Evolutionary conservation across 768 basidiomycete genomes (phyloP), one percentile per base, ranked within the genome.

Genomic region (Calocybe indica): DNA sequence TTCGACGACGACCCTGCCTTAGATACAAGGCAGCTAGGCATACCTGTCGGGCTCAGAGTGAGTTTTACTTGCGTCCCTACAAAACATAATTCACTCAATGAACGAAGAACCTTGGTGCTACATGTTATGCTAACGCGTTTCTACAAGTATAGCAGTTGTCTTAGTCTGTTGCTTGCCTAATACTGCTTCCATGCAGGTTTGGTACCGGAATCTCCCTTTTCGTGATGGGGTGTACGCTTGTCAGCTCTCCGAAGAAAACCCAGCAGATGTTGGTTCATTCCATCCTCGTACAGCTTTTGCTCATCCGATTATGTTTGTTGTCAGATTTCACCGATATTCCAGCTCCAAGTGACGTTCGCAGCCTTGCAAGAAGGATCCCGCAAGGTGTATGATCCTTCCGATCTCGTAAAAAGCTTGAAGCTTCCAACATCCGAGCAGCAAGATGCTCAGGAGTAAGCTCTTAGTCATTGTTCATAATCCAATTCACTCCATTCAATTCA

Each of bases 121-220:
- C 95, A 3, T 98, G 95, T 62, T 98, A 97, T 56, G 93, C 91
- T 51, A 96, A 96, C 63, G 92, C 92, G 13, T 96, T 88, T 52
- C 74, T 98, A 39, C 94, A 98, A 70, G 91, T 86, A 56, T 34
- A 60, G 58, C 32, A 40, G 13, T 46, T 29, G 34, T 30, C 39
- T 14, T 32, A 32, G 13, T 33, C n/a, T 30, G 50, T 40, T 37
- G 12, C 37, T 42, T 14, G 37, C 38, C 34, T 37, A 41, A 33
- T 46, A 43, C 46, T 35, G 46, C 35, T 43, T 35, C 42, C 14
- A 48, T 2, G 22, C 47, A 94, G 90, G 87, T 95, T 9, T 97
- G 95, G 95, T 96, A 82, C 63, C 84, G 92, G 53, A 87, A 94
- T 59, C 57, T 83, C 12, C 73, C 80, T 1, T 95, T 98, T 64